phyloP scores from a whole-genome alignment of 2,329 filamentous ascomycete species.

The Fusarium nurragi region DNA sequence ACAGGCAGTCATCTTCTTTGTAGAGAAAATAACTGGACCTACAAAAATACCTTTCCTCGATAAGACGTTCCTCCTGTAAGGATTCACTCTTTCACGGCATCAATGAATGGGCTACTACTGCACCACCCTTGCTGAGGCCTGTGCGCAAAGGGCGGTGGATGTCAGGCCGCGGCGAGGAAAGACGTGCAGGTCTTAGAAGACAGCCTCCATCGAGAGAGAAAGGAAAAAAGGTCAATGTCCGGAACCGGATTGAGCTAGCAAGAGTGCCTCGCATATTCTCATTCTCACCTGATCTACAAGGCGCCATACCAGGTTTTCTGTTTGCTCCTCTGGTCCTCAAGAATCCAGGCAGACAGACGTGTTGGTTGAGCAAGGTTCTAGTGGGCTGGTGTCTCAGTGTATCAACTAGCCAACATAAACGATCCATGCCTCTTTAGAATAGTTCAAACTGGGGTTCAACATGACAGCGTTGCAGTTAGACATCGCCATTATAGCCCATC shows the following conservation, averaged over 20 bases:
- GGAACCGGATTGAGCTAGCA: constrained; percentile 2
- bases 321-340: not conserved
- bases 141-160: constrained; percentile 41
- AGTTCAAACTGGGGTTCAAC: not conserved
- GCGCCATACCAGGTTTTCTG: not conserved
- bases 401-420: constrained; percentile 25
- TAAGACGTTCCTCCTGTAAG: not conserved
- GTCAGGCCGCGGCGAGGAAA: not conserved
- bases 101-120: not conserved
- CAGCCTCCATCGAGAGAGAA: constrained; percentile 6
- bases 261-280: constrained; percentile 32
- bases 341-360: constrained; percentile 15
- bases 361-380: constrained; percentile 9
- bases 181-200: constrained; percentile 5
- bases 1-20: not conserved
- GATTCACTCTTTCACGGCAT: not conserved
- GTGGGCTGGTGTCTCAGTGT: not conserved
- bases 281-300: constrained; percentile 40
- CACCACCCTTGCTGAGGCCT: constrained; percentile 9
- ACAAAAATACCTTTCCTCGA: not conserved
- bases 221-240: constrained; percentile 14
- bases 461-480: constrained; percentile 7
- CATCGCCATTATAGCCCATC: not conserved
- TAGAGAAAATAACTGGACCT: not conserved
- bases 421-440: not conserved